These are phyloP conservation scores for Penicillium longicatenatum DNA, from an alignment of 495 filamentous ascomycete genomes.

Conservation along the genomic window DNA sequence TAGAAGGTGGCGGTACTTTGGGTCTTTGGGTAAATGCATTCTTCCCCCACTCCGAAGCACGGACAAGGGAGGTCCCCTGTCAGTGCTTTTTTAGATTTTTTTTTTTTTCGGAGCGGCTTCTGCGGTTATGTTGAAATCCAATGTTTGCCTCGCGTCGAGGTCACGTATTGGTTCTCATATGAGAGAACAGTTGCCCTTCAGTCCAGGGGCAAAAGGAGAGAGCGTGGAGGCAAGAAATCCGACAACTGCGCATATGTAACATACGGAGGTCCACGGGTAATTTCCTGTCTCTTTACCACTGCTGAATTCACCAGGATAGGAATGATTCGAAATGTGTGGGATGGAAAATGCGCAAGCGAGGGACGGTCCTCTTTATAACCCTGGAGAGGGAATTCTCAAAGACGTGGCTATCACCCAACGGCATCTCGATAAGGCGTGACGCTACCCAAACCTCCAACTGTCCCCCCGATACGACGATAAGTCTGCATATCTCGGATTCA, in stretches of 20 bases:
- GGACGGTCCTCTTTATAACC: neutral
- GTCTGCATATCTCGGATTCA: conserved; percentile 3
- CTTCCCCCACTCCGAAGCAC: neutral
- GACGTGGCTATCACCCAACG: conserved; percentile 17
- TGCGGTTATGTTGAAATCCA: conserved; percentile 22
- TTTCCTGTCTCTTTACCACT: conserved; percentile 1
- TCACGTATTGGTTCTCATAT: conserved; percentile 13
- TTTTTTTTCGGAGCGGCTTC: conserved; percentile 21
- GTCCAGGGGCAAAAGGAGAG: neutral
- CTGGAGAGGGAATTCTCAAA: neutral
- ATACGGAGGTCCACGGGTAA: conserved; percentile 4
- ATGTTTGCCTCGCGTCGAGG: conserved; percentile 4
- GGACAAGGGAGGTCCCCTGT: conserved; percentile 2
- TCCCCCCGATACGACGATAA: conserved; percentile 7
- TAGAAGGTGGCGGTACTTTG: conserved; percentile 4
- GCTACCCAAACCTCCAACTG: conserved; percentile 11
- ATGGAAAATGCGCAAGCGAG: neutral
- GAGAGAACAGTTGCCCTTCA: conserved; percentile 5
- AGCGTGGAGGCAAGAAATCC: conserved; percentile 20
- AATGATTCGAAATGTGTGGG: neutral
- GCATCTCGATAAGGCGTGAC: conserved; percentile 27
- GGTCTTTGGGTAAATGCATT: neutral
- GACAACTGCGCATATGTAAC: conserved; percentile 19
- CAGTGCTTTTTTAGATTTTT: neutral
- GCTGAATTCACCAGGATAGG: neutral